Base-by-base conservation (phyloP, 331 rosid genomes). In the Cydonia oblonga region DNA sequence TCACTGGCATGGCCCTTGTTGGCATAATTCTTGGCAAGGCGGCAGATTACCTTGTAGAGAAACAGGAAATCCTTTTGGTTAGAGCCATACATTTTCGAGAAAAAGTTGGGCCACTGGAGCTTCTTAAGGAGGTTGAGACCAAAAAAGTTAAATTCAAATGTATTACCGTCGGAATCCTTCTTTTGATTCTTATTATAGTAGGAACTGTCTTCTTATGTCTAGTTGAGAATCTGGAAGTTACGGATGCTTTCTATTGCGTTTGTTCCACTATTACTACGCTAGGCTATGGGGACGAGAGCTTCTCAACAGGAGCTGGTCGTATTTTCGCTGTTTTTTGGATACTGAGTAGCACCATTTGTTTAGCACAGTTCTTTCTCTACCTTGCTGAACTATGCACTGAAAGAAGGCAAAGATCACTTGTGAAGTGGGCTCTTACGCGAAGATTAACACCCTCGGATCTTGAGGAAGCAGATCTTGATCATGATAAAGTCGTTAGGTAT, bases 381-480 rank as follows among this genome's bases (percentile, higher is more conserved):
- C 84, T 90, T 53, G 93, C 96, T 57, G 96, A 92, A 69, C 22
- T 83, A 3, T 79, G 61, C 74, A 83, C 98, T 10, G 93, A 88
- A 76, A 78, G 74, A 49, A 90, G 93, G 81, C 96, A 89, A 74
- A 88, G 32, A 72, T 81, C 86, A 3, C 30, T 90, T 3, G 77
- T 75, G 18, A 88, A 78, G 75, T 77, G 82, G 84, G 89, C 87
- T 70, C 91, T 88, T 74, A 10, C 65, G 18, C 66, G 91, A 44
- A 82, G 76, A 57, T 68, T 92, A 38, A 86, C 93, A 6, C 35
- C 5, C 68, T 33, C 76, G 0, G 96, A 92, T 83, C 96, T 90
- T 68, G 96, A 90, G 81, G 96, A 86, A 38, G 96, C 96, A 42
- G 96, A 92, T 81, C 90, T 90, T 82, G 92, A 92, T 82, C 84